These are phyloP conservation scores for Cryptosporidium parvum DNA, from an alignment of 169 alveolate genomes.

Conservation along the genomic window DNA sequence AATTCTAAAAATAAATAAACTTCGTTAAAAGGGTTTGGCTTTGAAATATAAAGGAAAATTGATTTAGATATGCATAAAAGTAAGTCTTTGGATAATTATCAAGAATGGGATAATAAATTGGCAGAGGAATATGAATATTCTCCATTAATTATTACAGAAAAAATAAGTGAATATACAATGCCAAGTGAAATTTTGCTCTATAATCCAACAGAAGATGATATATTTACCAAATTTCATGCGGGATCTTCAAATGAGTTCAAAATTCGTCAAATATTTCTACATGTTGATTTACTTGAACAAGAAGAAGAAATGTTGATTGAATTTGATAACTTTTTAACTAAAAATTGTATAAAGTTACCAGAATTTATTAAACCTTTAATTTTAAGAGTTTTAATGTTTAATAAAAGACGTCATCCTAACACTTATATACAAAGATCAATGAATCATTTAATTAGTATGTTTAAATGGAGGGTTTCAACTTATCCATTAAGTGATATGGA, in stretches of 20 bases:
- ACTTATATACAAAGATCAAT: constrained; percentile 72
- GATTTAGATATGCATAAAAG: constrained; percentile 25
- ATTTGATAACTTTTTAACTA: constrained; percentile 65
- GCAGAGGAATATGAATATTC: constrained; percentile 23
- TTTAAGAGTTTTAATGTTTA: constrained; percentile 79
- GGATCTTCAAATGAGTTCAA: constrained; percentile 54
- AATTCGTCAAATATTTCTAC: constrained; percentile 81
- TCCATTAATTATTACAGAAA: constrained; percentile 35
- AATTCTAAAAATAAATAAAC: no score
- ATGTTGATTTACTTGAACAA: constrained; percentile 71
- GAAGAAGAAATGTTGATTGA: constrained; percentile 77
- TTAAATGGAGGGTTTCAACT: constrained; percentile 78
- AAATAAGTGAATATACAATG: constrained; percentile 40
- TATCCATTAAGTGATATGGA: constrained; percentile 79
- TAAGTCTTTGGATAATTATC: not conserved
- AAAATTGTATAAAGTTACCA: constrained; percentile 64
- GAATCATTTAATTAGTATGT: constrained; percentile 77
- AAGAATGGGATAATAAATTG: constrained; percentile 22
- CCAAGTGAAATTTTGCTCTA: constrained; percentile 65
- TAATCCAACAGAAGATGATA: constrained; percentile 50
- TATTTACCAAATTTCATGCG: constrained; percentile 61
- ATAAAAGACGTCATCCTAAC: constrained; percentile 76
- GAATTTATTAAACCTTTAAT: constrained; percentile 76
- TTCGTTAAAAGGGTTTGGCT: no score
- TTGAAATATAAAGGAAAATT: not conserved